Base-by-base conservation (phyloP, 2,329 filamentous ascomycete species). In the Raffaelea albimanens region DNA sequence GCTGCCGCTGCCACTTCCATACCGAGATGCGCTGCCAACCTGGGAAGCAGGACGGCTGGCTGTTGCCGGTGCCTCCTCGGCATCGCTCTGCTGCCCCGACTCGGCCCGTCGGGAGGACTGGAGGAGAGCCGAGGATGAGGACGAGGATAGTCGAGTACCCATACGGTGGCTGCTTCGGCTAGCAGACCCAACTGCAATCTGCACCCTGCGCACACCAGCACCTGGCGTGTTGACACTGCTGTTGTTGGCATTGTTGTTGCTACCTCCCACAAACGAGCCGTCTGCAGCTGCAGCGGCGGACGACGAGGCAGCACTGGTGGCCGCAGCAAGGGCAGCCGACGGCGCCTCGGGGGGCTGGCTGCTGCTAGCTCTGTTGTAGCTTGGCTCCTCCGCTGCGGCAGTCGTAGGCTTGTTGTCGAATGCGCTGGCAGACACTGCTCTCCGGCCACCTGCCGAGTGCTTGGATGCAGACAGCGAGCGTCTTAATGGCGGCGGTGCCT, bases 141-240 rank as follows among this genome's bases (percentile, higher is more conserved):
- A 60, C 4, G 58, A 57, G 2, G 66, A 65, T 18, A n/a, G 62
- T 61, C 13, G 44, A 18, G 33, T 5, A 16, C 34, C 18, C 5
- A 38, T 40, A 4, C 45, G 43, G 40, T 41, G 48, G 23, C 34
- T 48, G 45, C 52, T 50, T 14, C 49, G 61, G 50, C 66, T 68
- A 0, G 76, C 76, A 3, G 75, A 78, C 3, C 70, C 69, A 22
- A 72, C 61, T 4, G 68, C 67, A 47, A 80, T 77, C 46, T 75
- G 69, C n/a, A 80, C 76, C 3, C 76, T 69, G 16, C 76, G 69
- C 20, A 70, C 66, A 13, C 65, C 65, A 18, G 74, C 68, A 0
- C 69, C 68, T 2, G 77, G 77, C 0, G 77, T 81, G 56, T 78
- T 79, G 46, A 78, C 55, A 49, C 68, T 4, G 61, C 46, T 22